Evolutionary conservation across 352 stramenopile species (phyloP).

Genomic region (Phytopythium mirpurense): DNA sequence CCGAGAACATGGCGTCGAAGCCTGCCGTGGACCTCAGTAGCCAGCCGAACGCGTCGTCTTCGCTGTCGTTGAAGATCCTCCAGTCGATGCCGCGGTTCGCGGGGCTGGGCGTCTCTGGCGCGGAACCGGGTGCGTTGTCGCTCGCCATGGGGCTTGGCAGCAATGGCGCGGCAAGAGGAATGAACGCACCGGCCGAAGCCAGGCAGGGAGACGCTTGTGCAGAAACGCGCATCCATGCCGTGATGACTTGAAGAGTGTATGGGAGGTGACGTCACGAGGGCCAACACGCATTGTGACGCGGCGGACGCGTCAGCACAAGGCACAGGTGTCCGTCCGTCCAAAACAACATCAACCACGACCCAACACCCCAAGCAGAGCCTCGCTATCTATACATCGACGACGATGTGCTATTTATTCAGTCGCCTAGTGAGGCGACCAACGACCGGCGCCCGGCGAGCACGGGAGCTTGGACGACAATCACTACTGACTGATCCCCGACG

Average conservation of each 20-base stretch:
- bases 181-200: too few relatives aligned
- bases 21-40: constrained; percentile 34
- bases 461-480: too few relatives aligned
- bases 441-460: too few relatives aligned
- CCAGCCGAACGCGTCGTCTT: constrained; percentile 57
- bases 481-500: too few relatives aligned
- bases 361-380: too few relatives aligned
- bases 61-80: constrained; percentile 62
- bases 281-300: neutral
- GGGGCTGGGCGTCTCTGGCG: neutral
- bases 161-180: neutral
- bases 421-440: too few relatives aligned
- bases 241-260: neutral
- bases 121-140: neutral
- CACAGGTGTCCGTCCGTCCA: too few relatives aligned
- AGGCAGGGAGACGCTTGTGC: too few relatives aligned
- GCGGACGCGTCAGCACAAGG: neutral
- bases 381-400: too few relatives aligned
- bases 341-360: too few relatives aligned
- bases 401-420: too few relatives aligned
- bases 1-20: neutral
- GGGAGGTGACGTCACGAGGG: neutral
- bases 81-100: constrained; percentile 46
- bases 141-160: too few relatives aligned
- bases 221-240: neutral